phyloP scores from a whole-genome alignment of 2,329 filamentous ascomycete species.

The Neurospora crassa region DNA sequence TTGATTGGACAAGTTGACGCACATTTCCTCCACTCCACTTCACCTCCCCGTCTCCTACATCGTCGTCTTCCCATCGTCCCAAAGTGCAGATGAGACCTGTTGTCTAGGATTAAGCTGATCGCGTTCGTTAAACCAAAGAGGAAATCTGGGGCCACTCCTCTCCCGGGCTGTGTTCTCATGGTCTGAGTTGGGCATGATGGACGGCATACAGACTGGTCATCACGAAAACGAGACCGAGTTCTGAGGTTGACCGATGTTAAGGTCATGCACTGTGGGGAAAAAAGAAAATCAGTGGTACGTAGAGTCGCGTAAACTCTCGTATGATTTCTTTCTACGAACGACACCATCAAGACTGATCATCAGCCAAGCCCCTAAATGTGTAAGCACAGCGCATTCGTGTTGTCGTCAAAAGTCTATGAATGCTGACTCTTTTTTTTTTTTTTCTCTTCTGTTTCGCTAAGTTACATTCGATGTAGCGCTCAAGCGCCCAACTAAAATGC shows the following conservation, averaged over 20 bases:
- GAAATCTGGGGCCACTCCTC: background rate
- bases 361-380: background rate
- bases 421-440: background rate
- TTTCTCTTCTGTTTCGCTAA: background rate
- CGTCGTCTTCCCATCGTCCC: background rate
- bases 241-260: background rate
- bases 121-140: background rate
- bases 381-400: background rate
- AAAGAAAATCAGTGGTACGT: background rate
- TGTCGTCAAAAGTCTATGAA: background rate
- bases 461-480: background rate
- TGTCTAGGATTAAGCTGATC: background rate
- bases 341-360: fast-evolving
- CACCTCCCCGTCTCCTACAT: too few relatives aligned
- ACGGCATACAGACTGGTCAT: background rate
- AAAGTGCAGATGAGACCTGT: background rate
- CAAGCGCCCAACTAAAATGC: background rate
- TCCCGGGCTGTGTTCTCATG: background rate
- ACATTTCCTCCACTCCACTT: background rate
- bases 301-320: background rate
- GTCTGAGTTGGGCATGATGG: background rate
- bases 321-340: background rate
- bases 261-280: background rate
- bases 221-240: background rate
- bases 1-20: too few relatives aligned